Conservation (phyloP, 257 asterid genomes). For the Nicotiana tabacum region DNA sequence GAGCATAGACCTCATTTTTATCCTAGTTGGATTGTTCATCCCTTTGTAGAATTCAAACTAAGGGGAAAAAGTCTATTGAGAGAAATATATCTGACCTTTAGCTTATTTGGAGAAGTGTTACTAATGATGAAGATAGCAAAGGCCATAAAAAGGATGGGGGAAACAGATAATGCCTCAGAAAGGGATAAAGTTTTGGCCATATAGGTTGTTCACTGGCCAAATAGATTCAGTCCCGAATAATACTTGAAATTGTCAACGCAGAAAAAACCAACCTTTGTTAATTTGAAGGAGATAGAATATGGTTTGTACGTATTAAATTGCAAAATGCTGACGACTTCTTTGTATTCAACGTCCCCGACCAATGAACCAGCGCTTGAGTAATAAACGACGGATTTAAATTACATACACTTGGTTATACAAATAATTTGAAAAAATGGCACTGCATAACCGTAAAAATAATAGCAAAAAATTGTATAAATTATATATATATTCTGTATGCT, state of each 20-base stretch:
- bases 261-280: background rate
- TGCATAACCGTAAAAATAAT: too few relatives aligned
- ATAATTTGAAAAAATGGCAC: too few relatives aligned
- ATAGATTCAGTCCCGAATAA: background rate
- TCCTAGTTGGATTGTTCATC: slow-evolving; percentile 11
- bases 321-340: background rate
- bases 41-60: background rate
- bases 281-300: background rate
- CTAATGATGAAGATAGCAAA: background rate
- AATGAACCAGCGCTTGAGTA: background rate
- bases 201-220: slow-evolving; percentile 8
- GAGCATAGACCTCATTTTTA: slow-evolving; percentile 10
- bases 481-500: too few relatives aligned
- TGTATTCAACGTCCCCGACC: background rate
- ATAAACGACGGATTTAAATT: background rate
- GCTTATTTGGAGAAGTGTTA: background rate
- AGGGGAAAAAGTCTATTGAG: background rate
- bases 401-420: background rate
- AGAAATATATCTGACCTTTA: background rate
- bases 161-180: background rate
- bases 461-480: too few relatives aligned
- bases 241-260: slow-evolving; percentile 7
- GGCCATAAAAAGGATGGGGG: background rate
- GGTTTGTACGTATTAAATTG: background rate
- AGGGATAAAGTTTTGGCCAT: background rate